A percentile compares a stretch with the other conserved stretches of the same genome.
phyloP scores from a whole-genome alignment of 345 rosid genomes.

The Linum trigynum region DNA sequence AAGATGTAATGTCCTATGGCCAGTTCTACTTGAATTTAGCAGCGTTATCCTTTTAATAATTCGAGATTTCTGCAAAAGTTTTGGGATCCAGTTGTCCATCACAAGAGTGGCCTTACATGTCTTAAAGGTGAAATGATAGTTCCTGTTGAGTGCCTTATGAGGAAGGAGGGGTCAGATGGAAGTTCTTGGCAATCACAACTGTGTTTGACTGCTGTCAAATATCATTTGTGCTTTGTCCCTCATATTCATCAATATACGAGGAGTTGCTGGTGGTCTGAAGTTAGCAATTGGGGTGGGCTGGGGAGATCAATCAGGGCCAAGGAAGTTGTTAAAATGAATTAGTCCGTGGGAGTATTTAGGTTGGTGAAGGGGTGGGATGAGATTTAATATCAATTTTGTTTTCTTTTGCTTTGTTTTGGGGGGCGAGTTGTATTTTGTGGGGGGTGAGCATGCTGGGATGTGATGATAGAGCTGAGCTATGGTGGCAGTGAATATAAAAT shows the following conservation, averaged over 20 bases:
- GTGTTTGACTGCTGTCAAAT: neutral
- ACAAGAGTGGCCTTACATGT: constrained; percentile 11
- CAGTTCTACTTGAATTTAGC: constrained; percentile 53
- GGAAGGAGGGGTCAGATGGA: neutral
- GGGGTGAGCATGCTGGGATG: neutral
- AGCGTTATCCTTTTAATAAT: constrained; percentile 35
- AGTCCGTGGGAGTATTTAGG: neutral
- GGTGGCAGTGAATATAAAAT: constrained; percentile 20
- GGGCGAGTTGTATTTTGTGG: neutral
- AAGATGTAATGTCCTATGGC: constrained; percentile 87
- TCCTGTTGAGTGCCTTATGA: neutral
- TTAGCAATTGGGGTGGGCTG: neutral
- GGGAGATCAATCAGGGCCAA: neutral
- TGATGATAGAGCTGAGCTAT: constrained; percentile 14
- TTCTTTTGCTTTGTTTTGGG: neutral
- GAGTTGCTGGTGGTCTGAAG: neutral
- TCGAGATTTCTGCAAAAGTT: constrained; percentile 30
- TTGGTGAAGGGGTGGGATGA: neutral
- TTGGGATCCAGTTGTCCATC: constrained; percentile 16
- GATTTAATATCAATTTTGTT: neutral
- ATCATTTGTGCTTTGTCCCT: neutral
- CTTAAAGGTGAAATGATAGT: constrained; percentile 5
- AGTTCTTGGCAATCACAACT: neutral
- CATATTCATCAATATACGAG: neutral
- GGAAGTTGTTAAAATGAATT: neutral